Conservation (phyloP, 257 asterid species). For the Jacaranda mimosifolia region DNA sequence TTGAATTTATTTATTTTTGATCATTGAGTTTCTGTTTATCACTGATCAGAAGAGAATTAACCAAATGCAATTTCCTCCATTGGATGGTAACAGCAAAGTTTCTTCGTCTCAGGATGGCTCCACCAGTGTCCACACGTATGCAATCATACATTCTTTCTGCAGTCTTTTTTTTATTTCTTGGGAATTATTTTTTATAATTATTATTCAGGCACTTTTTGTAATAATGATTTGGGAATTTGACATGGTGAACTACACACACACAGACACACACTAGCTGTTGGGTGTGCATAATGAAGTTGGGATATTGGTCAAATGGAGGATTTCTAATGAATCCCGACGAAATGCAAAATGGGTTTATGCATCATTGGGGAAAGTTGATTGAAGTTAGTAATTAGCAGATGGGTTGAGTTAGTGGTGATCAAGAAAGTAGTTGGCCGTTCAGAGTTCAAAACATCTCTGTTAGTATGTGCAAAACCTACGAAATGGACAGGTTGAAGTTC, state of each 20-base stretch:
- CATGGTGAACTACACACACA: no score
- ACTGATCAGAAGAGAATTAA: conserved; percentile 55
- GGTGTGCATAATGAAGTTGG: conserved; percentile 9
- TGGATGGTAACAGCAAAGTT: conserved; percentile 39
- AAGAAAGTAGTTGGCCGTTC: not conserved
- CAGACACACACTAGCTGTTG: not conserved
- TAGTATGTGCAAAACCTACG: conserved; percentile 9
- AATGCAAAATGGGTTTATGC: not conserved
- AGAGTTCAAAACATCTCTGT: not conserved
- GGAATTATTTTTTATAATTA: not conserved
- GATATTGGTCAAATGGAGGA: not conserved
- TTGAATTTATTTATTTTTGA: not conserved
- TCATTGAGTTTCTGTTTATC: conserved; percentile 19
- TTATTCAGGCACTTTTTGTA: not conserved
- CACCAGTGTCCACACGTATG: conserved; percentile 50
- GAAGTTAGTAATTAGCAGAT: not conserved
- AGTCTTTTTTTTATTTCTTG: not conserved
- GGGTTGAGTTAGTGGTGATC: conserved; percentile 15
- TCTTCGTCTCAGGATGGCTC: conserved; percentile 50
- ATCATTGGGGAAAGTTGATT: not conserved
- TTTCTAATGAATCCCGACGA: not conserved
- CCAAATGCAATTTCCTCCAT: conserved; percentile 57
- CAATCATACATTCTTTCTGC: not conserved
- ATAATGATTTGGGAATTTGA: no score
- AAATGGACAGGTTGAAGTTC: not conserved